Conservation (phyloP, 2,329 filamentous ascomycete species). For the Piedraia hortae region DNA sequence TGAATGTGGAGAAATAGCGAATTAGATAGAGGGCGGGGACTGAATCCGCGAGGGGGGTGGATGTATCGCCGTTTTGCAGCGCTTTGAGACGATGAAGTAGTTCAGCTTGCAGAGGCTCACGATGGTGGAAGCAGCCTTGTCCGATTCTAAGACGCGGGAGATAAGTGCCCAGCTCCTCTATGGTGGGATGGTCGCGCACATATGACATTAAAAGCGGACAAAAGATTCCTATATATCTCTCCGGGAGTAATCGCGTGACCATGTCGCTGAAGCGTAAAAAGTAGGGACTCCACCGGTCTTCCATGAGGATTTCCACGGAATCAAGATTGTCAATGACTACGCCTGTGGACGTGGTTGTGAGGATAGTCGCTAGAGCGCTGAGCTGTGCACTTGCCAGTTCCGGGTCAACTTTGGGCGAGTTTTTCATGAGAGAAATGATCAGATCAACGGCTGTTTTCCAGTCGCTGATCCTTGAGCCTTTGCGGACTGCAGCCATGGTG, state of each 20-base stretch:
- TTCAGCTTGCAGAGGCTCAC: too few species aligned
- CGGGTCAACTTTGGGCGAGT: conserved; percentile 1
- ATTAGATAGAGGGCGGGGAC: too few species aligned
- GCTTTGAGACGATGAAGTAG: too few species aligned
- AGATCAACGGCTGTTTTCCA: conserved; percentile 38
- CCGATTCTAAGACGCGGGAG: too few species aligned
- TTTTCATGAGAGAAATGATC: conserved; percentile 10
- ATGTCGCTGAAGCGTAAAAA: conserved; percentile 72
- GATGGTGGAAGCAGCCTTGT: too few species aligned
- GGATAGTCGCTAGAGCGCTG: conserved; percentile 30
- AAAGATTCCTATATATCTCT: too few species aligned
- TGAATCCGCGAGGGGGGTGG: too few species aligned
- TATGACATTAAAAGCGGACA: too few species aligned
- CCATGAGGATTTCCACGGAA: conserved; percentile 34
- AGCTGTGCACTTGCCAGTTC: conserved; percentile 4
- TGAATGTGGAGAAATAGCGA: too few species aligned
- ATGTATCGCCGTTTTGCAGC: too few species aligned
- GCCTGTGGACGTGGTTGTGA: conserved; percentile 56
- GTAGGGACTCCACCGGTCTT: conserved; percentile 36
- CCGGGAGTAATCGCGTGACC: conserved; percentile 44
- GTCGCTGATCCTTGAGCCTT: conserved; percentile 41
- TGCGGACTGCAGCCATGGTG: conserved; percentile 48
- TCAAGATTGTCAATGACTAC: conserved; percentile 43
- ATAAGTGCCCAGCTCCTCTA: too few species aligned
- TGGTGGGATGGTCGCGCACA: too few species aligned